These are phyloP conservation scores for Apodospora peruviana DNA, from an alignment of 495 filamentous ascomycete genomes.

Conservation along the genomic window DNA sequence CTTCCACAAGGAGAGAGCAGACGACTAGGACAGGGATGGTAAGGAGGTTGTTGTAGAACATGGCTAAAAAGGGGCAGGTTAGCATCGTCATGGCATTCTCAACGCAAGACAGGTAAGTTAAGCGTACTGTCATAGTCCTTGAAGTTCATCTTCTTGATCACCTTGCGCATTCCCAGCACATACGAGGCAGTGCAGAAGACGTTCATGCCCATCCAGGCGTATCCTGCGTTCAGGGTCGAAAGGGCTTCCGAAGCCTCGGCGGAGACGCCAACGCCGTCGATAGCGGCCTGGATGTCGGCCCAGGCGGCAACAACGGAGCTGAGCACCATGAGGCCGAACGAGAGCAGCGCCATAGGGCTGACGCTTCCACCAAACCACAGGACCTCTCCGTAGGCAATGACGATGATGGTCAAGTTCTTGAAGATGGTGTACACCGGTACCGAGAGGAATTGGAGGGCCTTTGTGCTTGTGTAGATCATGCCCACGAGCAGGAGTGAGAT, in stretches of 20 bases:
- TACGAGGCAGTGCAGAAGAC: slow-evolving; percentile 93
- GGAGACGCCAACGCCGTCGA: slow-evolving; percentile 53
- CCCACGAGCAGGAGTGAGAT: slow-evolving; percentile 94
- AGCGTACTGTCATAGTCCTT: slow-evolving; percentile 97
- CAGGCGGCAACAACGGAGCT: slow-evolving; percentile 94
- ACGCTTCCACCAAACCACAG: slow-evolving; percentile 98
- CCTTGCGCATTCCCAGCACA: slow-evolving; percentile 90
- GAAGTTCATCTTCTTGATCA: slow-evolving; percentile 99
- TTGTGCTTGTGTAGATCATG: slow-evolving; percentile 98
- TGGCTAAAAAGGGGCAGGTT: slow-evolving; percentile 52
- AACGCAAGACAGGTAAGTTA: background rate
- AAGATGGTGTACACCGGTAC: slow-evolving; percentile 99
- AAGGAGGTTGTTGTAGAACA: slow-evolving; percentile 99
- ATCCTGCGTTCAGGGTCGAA: slow-evolving; percentile 89
- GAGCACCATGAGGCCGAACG: slow-evolving; percentile 95
- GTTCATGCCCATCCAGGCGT: slow-evolving; percentile 97
- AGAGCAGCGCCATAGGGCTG: slow-evolving; percentile 79
- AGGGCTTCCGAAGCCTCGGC: slow-evolving; percentile 66
- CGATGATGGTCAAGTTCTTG: slow-evolving; percentile 98
- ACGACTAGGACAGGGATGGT: slow-evolving; percentile 88
- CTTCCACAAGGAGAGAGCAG: slow-evolving; percentile 76
- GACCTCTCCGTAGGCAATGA: slow-evolving; percentile 98
- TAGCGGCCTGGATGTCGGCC: slow-evolving; percentile 91
- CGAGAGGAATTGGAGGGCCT: slow-evolving; percentile 92
- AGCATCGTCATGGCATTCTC: background rate